phyloP scores from a whole-genome alignment of 169 alveolate genomes.

The Plasmodium cynomolgi region DNA sequence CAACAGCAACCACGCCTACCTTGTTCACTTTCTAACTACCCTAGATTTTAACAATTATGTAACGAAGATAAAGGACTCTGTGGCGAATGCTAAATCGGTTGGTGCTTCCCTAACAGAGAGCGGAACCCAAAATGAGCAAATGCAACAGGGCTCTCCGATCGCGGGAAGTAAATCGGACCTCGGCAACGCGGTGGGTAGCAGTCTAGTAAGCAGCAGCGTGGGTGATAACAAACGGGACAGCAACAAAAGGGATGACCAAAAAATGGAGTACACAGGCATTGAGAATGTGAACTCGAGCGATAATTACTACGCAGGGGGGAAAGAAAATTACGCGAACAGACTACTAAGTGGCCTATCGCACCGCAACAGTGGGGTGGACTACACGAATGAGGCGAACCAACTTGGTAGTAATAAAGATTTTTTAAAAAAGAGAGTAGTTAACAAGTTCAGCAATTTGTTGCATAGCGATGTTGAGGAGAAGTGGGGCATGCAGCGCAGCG shows the following conservation, averaged over 20 bases:
- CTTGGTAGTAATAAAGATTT: constrained; percentile 1
- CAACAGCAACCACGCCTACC: constrained; percentile 59
- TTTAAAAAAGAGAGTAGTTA: constrained; percentile 41
- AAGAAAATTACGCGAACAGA: constrained; percentile 15
- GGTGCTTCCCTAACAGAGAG: not conserved
- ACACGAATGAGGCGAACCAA: not conserved
- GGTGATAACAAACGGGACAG: not conserved
- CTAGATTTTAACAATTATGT: constrained; percentile 58
- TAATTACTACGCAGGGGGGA: constrained; percentile 12
- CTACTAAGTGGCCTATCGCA: constrained; percentile 16
- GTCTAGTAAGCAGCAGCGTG: not conserved
- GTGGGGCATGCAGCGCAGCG: not conserved
- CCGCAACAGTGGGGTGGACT: not conserved
- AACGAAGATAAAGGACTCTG: constrained; percentile 70
- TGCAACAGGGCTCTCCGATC: not conserved
- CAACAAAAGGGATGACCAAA: constrained; percentile 45
- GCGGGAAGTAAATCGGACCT: not conserved
- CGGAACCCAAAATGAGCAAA: not conserved
- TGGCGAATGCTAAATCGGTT: not conserved
- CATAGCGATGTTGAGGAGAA: constrained; percentile 16
- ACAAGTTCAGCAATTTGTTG: constrained; percentile 50
- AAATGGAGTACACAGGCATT: constrained; percentile 59
- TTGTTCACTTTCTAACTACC: constrained; percentile 62
- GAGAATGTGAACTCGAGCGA: constrained; percentile 34
- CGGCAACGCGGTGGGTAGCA: not conserved